phyloP scores from a whole-genome alignment of 2,329 filamentous ascomycete genomes.

The Ophiostoma populinum region DNA sequence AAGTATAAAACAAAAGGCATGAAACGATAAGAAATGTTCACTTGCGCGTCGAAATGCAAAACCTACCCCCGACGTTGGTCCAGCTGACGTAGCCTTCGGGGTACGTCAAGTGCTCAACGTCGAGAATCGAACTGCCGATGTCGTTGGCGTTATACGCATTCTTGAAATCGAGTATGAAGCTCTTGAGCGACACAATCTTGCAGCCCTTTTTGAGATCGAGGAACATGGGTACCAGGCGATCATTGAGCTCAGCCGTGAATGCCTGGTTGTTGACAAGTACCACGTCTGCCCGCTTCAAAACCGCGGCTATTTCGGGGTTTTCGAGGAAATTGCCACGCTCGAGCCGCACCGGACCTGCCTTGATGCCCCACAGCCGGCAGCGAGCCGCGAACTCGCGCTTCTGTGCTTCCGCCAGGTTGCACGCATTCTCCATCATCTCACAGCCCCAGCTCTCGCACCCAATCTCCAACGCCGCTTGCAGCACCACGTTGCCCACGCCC shows the following conservation, averaged over 20 bases:
- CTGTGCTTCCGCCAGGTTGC: slow-evolving; percentile 64
- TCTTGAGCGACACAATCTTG: slow-evolving; percentile 80
- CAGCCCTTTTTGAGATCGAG: slow-evolving; percentile 83
- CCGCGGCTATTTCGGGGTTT: slow-evolving; percentile 49
- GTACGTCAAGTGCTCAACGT: slow-evolving; percentile 47
- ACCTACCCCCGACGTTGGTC: slow-evolving; percentile 69
- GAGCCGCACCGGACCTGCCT: slow-evolving; percentile 61
- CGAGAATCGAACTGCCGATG: slow-evolving; percentile 64
- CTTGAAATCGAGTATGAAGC: slow-evolving; percentile 69
- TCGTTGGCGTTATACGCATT: slow-evolving; percentile 64
- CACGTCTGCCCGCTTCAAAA: slow-evolving; percentile 77
- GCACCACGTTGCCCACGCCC: slow-evolving; percentile 85
- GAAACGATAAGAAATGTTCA: slow-evolving; percentile 11
- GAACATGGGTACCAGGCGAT: slow-evolving; percentile 72
- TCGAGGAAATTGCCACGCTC: slow-evolving; percentile 69
- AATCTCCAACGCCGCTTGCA: slow-evolving; percentile 84
- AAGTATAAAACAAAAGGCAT: neutral
- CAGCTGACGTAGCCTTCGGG: slow-evolving; percentile 72
- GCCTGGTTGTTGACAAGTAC: slow-evolving; percentile 96
- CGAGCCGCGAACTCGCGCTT: slow-evolving; percentile 69
- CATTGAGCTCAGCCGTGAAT: slow-evolving; percentile 77
- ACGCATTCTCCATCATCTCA: slow-evolving; percentile 87
- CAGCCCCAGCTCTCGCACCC: slow-evolving; percentile 94
- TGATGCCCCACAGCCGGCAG: slow-evolving; percentile 76
- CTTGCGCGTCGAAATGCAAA: slow-evolving; percentile 77